Conservation (phyloP, 345 rosid species). For the Clausena lansium region DNA sequence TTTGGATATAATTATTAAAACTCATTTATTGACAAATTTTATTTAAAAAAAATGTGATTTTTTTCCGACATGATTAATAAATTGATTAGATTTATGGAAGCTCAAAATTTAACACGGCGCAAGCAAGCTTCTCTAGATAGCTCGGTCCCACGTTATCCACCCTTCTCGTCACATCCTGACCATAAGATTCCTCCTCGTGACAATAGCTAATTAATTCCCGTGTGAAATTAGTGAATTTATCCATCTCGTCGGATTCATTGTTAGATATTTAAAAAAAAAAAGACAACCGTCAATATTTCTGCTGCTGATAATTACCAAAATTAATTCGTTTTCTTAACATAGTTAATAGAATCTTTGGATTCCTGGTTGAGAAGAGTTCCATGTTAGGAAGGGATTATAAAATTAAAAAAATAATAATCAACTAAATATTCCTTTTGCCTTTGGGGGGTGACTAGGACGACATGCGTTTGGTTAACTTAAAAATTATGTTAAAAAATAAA, state of each 20-base stretch:
- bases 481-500: neutral
- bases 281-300: neutral
- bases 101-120: too few species aligned
- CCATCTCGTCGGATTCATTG: neutral
- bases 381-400: neutral
- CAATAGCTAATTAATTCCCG: too few species aligned
- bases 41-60: too few species aligned
- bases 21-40: too few species aligned
- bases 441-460: neutral
- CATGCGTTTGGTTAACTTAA: neutral
- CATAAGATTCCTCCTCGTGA: too few species aligned
- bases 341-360: constrained; percentile 6
- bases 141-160: neutral
- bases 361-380: neutral
- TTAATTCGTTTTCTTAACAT: neutral
- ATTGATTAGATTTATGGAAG: too few species aligned
- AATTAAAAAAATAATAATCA: neutral
- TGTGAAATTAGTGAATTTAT: too few species aligned
- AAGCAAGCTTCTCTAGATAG: too few species aligned
- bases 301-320: neutral
- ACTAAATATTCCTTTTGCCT: neutral
- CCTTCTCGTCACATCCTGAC: neutral
- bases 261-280: neutral
- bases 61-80: too few species aligned
- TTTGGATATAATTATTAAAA: too few species aligned